phyloP scores from a whole-genome alignment of 2,329 filamentous ascomycete species.

The Talaromyces sp. region DNA sequence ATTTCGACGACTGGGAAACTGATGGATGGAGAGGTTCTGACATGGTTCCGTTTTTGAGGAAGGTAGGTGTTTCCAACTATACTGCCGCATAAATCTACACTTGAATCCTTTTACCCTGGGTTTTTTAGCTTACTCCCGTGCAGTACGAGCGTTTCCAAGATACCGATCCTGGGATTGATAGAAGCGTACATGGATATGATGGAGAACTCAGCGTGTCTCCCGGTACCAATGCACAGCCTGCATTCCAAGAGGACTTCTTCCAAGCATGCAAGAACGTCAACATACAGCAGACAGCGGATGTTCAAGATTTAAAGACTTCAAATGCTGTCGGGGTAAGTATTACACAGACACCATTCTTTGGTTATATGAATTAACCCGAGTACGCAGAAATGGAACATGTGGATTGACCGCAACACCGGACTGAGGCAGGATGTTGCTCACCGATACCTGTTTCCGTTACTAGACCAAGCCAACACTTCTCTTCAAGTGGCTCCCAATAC shows the following conservation, averaged over 20 bases:
- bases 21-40: constrained; percentile 49
- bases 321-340: constrained; percentile 14
- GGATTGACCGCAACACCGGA: constrained; percentile 13
- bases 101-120: no score
- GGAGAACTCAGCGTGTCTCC: constrained; percentile 13
- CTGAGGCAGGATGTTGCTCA: constrained; percentile 15
- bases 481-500: constrained; percentile 55
- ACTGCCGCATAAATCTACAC: neutral
- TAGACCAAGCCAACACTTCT: constrained; percentile 12
- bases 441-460: constrained; percentile 12
- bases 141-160: constrained; percentile 16
- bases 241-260: constrained; percentile 14
- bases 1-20: constrained; percentile 47
- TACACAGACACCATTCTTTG: neutral
- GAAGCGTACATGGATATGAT: constrained; percentile 13
- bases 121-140: neutral
- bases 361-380: neutral
- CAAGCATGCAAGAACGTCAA: constrained; percentile 11
- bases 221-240: constrained; percentile 11
- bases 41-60: constrained; percentile 49
- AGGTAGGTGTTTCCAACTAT: constrained; percentile 17
- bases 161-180: constrained; percentile 10
- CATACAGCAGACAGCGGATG: constrained; percentile 10
- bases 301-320: constrained; percentile 12
- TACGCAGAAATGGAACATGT: constrained; percentile 15